phyloP scores from a whole-genome alignment of 768 basidiomycete species.

The Arthromyces matolae region DNA sequence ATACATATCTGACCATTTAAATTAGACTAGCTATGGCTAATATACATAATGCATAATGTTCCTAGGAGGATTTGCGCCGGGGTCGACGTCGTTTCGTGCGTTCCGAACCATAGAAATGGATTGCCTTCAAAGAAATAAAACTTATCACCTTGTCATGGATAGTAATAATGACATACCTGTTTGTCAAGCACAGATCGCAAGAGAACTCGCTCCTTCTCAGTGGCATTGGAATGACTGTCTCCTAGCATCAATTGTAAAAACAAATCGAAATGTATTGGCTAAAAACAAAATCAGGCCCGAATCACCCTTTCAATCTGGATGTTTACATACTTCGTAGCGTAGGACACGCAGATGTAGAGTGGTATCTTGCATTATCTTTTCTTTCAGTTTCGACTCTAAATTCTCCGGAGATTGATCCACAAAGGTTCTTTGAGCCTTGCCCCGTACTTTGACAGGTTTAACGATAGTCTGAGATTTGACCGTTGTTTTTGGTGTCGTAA shows the following conservation, averaged over 20 bases:
- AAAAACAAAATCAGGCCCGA: background rate
- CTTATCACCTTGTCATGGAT: background rate
- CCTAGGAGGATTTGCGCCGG: too few relatives aligned
- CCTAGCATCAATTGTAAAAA: slow-evolving; percentile 43
- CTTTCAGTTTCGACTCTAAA: slow-evolving; percentile 41
- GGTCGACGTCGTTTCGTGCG: slow-evolving; percentile 20
- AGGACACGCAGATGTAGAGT: slow-evolving; percentile 53
- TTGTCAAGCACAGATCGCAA: slow-evolving; percentile 53
- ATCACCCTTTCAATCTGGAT: background rate
- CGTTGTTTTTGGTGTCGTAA: background rate
- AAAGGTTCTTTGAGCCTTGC: slow-evolving; percentile 15
- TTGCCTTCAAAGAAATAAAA: slow-evolving; percentile 34
- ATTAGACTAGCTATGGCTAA: too few relatives aligned
- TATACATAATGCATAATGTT: too few relatives aligned
- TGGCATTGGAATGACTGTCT: slow-evolving; percentile 17
- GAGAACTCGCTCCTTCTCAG: slow-evolving; percentile 33
- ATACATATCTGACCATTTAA: too few relatives aligned
- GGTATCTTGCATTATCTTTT: slow-evolving; percentile 40
- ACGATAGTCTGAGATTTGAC: background rate
- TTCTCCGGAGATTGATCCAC: slow-evolving; percentile 30
- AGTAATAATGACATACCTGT: slow-evolving; percentile 33
- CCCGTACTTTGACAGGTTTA: slow-evolving; percentile 10
- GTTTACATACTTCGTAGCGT: slow-evolving; percentile 55
- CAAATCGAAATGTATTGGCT: slow-evolving; percentile 59
- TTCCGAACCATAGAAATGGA: slow-evolving; percentile 49